Evolutionary conservation across 495 filamentous ascomycete species (phyloP), one percentile per base, ranked within the genome.

Genomic region (Bathelium albidoporum): DNA sequence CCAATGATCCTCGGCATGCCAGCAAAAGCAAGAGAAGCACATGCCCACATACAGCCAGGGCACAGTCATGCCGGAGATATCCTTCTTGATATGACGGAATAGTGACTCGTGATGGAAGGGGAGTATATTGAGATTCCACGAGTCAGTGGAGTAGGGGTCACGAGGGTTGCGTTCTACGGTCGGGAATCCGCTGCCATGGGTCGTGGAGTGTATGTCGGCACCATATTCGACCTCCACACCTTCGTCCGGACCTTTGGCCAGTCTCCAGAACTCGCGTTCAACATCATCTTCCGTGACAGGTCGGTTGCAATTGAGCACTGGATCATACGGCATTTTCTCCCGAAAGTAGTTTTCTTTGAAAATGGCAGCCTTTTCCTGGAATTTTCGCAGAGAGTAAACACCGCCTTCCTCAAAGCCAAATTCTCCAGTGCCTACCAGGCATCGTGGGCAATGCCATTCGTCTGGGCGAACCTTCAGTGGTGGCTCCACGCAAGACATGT

Each of bases 41-140:
- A 99, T 99, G 64, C 94, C 94, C n/a, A 99, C 95, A 72, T 99
- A 99, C 5, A 97, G 85, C 94, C 94, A 99, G 18, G 94, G 94
- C 5, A 99, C 93, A 0, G 94, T 99, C 94, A 99, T 99, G 36
- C 94, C 94, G n/a, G 94, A 97, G 63, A 99, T 92, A 74, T 99
- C 94, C 0, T 92, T 88, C 72, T 97, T 97, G 79, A 97, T 97
- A 72, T 99, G 89, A 59, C 91, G 83, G 76, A 97, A 97, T 10
- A 99, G 81, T 5, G 93, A 97, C 45, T 97, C 92, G 0, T 88
- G 84, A 71, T 97, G 86, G 60, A 96, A 82, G 0, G 94, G 94
- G 65, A 99, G 81, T 20, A 95, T 86, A 72, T 96, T 99, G 64
- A 99, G 79, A 69, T 99, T 99, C 94, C 94, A 99, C 1, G 90